Evolutionary conservation across 1,284 basidiomycete species (phyloP).

Genomic region (Schizophyllum commune): DNA sequence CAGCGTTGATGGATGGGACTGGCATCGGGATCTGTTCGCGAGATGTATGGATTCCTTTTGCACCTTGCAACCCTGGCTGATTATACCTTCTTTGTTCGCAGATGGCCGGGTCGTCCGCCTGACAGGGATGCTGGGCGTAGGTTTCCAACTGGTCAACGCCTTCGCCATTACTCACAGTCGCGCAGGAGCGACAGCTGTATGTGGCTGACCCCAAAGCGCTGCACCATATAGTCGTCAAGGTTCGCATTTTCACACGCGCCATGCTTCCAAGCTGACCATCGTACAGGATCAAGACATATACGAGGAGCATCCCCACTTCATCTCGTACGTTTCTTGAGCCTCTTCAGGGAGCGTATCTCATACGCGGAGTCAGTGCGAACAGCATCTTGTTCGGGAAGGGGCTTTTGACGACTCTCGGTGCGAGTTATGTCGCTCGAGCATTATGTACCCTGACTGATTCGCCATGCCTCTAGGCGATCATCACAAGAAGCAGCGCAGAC

Average conservation of each 20-base stretch:
- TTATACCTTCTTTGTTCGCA: conserved; percentile 2
- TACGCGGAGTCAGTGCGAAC: conserved; percentile 16
- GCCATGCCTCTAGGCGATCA: conserved; percentile 24
- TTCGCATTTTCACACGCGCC: not conserved
- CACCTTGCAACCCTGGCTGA: not conserved
- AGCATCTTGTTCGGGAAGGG: conserved; percentile 29
- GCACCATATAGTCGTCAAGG: conserved; percentile 33
- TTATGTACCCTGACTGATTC: not conserved
- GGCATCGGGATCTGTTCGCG: conserved; percentile 11
- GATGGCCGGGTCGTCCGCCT: conserved; percentile 28
- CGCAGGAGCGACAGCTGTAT: conserved; percentile 28
- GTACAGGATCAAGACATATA: conserved; percentile 18
- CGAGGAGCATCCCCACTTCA: conserved; percentile 27
- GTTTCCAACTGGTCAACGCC: conserved; percentile 1
- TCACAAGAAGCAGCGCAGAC: conserved; percentile 35
- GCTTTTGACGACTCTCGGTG: conserved; percentile 19
- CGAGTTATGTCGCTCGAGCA: not conserved
- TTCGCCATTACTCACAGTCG: conserved; percentile 9
- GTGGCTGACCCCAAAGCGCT: conserved; percentile 32
- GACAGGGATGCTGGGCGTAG: conserved; percentile 27
- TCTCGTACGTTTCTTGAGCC: conserved; percentile 10
- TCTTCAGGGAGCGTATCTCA: too few relatives aligned
- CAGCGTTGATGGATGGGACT: conserved; percentile 12
- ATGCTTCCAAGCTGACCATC: too few relatives aligned
- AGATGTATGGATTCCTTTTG: conserved; percentile 4